Evolutionary conservation across 2,329 filamentous ascomycete genomes (phyloP).

Genomic region (Alternaria alternata): DNA sequence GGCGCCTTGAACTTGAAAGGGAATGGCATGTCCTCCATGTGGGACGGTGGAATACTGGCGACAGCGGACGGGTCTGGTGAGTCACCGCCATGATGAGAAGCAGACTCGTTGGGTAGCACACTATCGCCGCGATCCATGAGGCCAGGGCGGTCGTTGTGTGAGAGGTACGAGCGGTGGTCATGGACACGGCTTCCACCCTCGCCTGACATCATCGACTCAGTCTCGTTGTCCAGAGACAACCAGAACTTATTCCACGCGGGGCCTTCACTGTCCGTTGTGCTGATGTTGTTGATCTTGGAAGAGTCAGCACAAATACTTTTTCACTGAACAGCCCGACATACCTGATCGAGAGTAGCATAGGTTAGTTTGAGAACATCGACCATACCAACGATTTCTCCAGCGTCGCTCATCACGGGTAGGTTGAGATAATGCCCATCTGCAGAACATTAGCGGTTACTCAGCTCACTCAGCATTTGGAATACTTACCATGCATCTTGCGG

Average conservation of each 20-base stretch:
- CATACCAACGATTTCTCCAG: conserved; percentile 98
- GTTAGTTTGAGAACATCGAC: conserved; percentile 98
- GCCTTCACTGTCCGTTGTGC: conserved; percentile 85
- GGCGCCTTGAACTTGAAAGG: conserved; percentile 99
- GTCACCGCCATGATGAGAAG: conserved; percentile 85
- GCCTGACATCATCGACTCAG: conserved; percentile 95
- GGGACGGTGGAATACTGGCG: conserved; percentile 63
- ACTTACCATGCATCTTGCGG: conserved; percentile 96
- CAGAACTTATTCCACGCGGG: conserved; percentile 99
- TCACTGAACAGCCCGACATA: conserved; percentile 53
- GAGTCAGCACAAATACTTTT: conserved; percentile 16
- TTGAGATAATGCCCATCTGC: conserved; percentile 97
- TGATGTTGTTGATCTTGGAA: conserved; percentile 83
- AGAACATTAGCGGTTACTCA: conserved; percentile 23
- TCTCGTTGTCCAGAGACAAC: conserved; percentile 93
- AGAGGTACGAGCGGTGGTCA: conserved; percentile 79
- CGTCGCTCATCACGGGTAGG: conserved; percentile 96
- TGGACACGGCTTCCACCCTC: conserved; percentile 78
- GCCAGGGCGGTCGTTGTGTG: conserved; percentile 73
- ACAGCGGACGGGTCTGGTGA: conserved; percentile 75
- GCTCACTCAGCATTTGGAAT: not conserved
- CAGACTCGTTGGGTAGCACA: conserved; percentile 91
- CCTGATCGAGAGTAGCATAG: conserved; percentile 96
- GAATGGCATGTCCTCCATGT: conserved; percentile 76
- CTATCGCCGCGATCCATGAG: conserved; percentile 76